Conservation (phyloP, 2,329 filamentous ascomycete species). For the Fusarium cyanostomum region DNA sequence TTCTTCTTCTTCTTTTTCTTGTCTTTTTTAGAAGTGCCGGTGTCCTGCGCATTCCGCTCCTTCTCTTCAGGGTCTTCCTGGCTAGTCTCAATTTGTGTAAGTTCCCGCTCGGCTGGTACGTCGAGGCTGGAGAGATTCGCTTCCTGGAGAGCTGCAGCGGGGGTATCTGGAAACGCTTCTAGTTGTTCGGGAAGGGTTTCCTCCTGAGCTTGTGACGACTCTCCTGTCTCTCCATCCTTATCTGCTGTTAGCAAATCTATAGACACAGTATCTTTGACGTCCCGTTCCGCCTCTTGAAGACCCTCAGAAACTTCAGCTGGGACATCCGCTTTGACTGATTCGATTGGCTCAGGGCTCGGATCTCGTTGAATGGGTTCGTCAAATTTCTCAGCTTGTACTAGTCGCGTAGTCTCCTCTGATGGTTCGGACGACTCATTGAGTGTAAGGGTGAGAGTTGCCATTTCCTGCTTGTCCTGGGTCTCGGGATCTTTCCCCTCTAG, state of each 20-base stretch:
- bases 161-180: neutral
- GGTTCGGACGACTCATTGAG: neutral
- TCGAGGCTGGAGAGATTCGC: neutral
- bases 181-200: neutral
- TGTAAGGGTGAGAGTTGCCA: neutral
- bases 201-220: neutral
- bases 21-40: constrained; percentile 17
- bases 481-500: neutral
- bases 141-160: neutral
- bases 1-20: constrained; percentile 32
- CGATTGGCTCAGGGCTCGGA: neutral
- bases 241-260: neutral
- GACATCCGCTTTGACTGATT: neutral
- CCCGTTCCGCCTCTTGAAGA: neutral
- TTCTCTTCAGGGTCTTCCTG: neutral
- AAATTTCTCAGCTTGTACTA: neutral
- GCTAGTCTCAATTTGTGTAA: neutral
- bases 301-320: neutral
- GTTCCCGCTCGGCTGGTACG: neutral
- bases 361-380: neutral
- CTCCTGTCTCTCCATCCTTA: neutral
- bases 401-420: neutral
- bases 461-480: neutral
- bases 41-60: neutral
- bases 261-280: neutral